Percentiles rank a stretch among this genome's conserved stretches.
Evolutionary conservation across 148 eudicot species (phyloP).

Genomic region (Chenopodium quinoa): DNA sequence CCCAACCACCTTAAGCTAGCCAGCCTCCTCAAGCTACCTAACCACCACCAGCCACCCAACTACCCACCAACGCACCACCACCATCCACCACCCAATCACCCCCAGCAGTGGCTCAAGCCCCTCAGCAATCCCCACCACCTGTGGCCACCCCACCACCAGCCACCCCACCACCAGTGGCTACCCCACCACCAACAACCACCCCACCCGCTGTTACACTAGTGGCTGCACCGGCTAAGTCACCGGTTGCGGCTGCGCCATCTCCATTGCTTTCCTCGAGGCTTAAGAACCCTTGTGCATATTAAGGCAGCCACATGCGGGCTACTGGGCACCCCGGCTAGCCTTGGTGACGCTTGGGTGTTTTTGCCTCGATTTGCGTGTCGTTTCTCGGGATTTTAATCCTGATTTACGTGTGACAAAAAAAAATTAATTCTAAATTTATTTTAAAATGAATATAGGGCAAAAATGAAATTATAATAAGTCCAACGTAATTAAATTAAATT

Average conservation of each 20-base stretch:
- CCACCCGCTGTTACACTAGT: conserved; percentile 21
- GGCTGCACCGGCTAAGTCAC: not conserved
- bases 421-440: too few relatives aligned
- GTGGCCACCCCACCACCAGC: conserved; percentile 13
- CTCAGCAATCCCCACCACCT: not conserved
- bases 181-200: conserved; percentile 20
- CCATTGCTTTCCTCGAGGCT: not conserved
- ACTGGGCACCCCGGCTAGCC: too few relatives aligned
- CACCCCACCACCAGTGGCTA: conserved; percentile 11
- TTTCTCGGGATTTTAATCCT: too few relatives aligned
- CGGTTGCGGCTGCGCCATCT: conserved; percentile 2
- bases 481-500: too few relatives aligned
- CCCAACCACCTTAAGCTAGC: not conserved
- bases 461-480: too few relatives aligned
- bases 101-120: not conserved
- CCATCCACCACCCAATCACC: not conserved
- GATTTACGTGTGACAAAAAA: too few relatives aligned
- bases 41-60: conserved; percentile 6
- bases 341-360: too few relatives aligned
- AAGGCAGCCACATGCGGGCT: too few relatives aligned
- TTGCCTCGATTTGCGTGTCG: too few relatives aligned
- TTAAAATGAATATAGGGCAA: too few relatives aligned
- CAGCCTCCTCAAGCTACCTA: not conserved
- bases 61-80: conserved; percentile 10
- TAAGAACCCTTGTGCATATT: too few relatives aligned